phyloP scores from a whole-genome alignment of 2,329 filamentous ascomycete genomes.

The Botrytis pseudocinerea region DNA sequence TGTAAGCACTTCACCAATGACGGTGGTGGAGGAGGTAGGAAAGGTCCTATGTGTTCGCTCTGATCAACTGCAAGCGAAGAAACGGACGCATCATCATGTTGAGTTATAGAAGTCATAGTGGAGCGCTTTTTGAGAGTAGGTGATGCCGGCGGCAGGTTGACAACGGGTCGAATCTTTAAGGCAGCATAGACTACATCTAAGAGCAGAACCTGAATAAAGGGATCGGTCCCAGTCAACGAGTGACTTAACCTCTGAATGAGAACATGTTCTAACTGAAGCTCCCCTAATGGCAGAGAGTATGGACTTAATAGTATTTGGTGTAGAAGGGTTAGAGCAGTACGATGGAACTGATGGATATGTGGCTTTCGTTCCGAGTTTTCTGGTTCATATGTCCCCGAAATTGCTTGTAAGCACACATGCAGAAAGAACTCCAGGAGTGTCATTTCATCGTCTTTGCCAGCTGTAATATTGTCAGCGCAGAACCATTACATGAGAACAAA shows the following conservation, averaged over 20 bases:
- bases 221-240: conserved; percentile 61
- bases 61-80: conserved; percentile 46
- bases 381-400: conserved; percentile 48
- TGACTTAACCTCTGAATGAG: conserved; percentile 68
- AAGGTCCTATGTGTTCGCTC: conserved; percentile 44
- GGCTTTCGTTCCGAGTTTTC: conserved; percentile 45
- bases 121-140: conserved; percentile 37
- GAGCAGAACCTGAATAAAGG: conserved; percentile 73
- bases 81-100: conserved; percentile 38
- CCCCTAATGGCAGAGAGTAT: conserved; percentile 57
- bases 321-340: conserved; percentile 67
- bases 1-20: conserved; percentile 82
- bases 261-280: conserved; percentile 67
- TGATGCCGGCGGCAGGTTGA: conserved; percentile 30
- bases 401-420: conserved; percentile 63
- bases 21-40: conserved; percentile 59
- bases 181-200: conserved; percentile 76
- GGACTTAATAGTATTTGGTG: conserved; percentile 68
- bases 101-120: conserved; percentile 24
- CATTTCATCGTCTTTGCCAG: conserved; percentile 55
- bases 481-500: not conserved
- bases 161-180: conserved; percentile 59
- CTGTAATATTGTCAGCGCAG: conserved; percentile 42
- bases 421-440: conserved; percentile 69
- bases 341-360: conserved; percentile 67